These are phyloP conservation scores for Friedmanniomyces simplex DNA, from an alignment of 495 filamentous ascomycete species.

Conservation along the genomic window DNA sequence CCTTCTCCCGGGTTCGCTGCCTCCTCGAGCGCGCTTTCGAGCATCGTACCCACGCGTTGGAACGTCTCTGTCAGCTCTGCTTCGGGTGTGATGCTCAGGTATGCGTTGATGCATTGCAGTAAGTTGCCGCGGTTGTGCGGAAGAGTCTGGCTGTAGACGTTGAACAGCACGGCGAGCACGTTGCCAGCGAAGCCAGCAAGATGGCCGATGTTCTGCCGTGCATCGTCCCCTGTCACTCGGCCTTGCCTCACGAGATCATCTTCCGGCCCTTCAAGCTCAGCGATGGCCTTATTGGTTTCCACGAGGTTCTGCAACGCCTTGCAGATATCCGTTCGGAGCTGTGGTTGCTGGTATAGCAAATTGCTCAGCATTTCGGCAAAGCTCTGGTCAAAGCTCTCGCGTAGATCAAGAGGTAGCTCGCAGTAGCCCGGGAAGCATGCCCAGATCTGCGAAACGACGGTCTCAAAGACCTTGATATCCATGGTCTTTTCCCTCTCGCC, in stretches of 20 bases:
- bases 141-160: conserved; percentile 91
- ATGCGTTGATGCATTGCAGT: conserved; percentile 86
- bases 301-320: conserved; percentile 73
- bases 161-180: conserved; percentile 87
- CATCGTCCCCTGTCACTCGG: conserved; percentile 62
- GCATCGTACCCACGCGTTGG: conserved; percentile 67
- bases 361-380: conserved; percentile 89
- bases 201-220: conserved; percentile 66
- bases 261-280: conserved; percentile 46
- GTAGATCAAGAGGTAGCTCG: conserved; percentile 73
- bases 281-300: conserved; percentile 77
- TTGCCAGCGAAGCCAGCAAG: conserved; percentile 72
- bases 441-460: conserved; percentile 91
- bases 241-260: conserved; percentile 59
- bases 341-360: conserved; percentile 81
- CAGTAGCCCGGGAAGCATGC: conserved; percentile 90
- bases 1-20: conserved; percentile 42
- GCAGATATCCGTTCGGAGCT: conserved; percentile 77
- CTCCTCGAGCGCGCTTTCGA: conserved; percentile 65
- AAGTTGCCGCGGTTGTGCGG: conserved; percentile 86
- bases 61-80: conserved; percentile 81
- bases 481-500: conserved; percentile 72
- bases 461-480: conserved; percentile 96
- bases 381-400: conserved; percentile 59
- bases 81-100: conserved; percentile 60